Percentiles rank a stretch among this genome's conserved stretches.
These are phyloP conservation scores for Puccinia horiana DNA, from an alignment of 1,284 basidiomycete species.

Conservation along the genomic window DNA sequence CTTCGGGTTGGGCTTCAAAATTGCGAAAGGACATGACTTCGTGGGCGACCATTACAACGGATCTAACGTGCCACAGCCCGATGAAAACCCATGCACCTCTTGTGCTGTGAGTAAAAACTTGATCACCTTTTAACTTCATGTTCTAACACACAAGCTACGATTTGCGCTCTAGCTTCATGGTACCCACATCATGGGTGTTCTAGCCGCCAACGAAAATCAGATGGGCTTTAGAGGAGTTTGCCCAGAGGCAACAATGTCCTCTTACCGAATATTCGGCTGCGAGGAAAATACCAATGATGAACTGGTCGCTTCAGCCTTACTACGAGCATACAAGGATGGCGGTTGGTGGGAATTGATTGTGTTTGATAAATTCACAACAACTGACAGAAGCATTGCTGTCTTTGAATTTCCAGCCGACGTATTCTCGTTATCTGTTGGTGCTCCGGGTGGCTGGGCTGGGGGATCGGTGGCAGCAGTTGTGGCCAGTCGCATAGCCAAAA, in stretches of 20 bases:
- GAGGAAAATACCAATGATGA: slow-evolving; percentile 59
- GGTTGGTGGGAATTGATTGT: slow-evolving; percentile 8
- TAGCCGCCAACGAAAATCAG: slow-evolving; percentile 52
- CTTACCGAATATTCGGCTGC: slow-evolving; percentile 60
- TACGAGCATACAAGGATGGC: slow-evolving; percentile 55
- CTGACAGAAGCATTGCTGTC: neutral
- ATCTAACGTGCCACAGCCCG: slow-evolving; percentile 27
- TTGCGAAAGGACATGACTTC: slow-evolving; percentile 46
- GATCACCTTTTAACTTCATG: neutral
- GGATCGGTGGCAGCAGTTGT: slow-evolving; percentile 45
- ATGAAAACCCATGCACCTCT: slow-evolving; percentile 40
- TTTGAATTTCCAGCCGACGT: slow-evolving; percentile 61
- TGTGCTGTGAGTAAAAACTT: slow-evolving; percentile 40
- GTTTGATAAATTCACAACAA: neutral
- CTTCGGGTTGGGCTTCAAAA: slow-evolving; percentile 42
- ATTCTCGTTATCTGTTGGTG: slow-evolving; percentile 68
- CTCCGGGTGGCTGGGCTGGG: slow-evolving; percentile 53
- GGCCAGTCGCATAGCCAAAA: slow-evolving; percentile 43
- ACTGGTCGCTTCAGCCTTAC: slow-evolving; percentile 60
- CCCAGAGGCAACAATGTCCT: slow-evolving; percentile 52
- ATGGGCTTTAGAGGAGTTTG: slow-evolving; percentile 54
- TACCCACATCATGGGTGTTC: slow-evolving; percentile 52
- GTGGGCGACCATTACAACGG: slow-evolving; percentile 45
- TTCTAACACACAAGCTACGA: neutral
- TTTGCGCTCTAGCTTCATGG: slow-evolving; percentile 33